These are phyloP conservation scores for Xerocomellus chrysenteron DNA, from an alignment of 768 basidiomycete genomes.

Conservation along the genomic window DNA sequence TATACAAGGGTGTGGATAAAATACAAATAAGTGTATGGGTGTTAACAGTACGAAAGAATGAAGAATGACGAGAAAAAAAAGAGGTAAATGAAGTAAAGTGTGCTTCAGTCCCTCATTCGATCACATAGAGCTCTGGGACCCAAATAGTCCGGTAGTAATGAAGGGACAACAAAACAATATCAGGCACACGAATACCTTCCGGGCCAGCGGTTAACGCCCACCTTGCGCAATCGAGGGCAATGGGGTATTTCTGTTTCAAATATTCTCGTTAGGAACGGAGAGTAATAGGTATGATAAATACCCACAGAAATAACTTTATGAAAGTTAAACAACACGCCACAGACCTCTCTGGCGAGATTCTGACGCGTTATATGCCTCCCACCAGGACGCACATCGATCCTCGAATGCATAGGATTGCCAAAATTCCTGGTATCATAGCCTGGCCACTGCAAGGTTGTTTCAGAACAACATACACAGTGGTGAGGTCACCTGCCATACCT, in stretches of 20 bases:
- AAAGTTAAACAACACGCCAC: constrained; percentile 10
- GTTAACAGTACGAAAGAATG: neutral
- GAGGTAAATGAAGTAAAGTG: neutral
- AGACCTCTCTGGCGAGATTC: constrained; percentile 16
- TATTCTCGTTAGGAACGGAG: neutral
- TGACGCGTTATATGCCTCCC: constrained; percentile 21
- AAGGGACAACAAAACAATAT: constrained; percentile 21
- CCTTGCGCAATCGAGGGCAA: constrained; percentile 13
- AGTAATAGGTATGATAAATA: neutral
- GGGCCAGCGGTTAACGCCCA: constrained; percentile 19
- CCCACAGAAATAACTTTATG: constrained; percentile 9
- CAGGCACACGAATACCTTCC: constrained; percentile 15
- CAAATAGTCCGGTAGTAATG: constrained; percentile 31
- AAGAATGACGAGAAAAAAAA: neutral
- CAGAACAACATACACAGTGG: neutral
- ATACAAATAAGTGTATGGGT: constrained; percentile 5
- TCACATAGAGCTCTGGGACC: constrained; percentile 31
- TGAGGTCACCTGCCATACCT: constrained; percentile 9
- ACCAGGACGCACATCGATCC: constrained; percentile 9
- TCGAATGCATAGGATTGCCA: constrained; percentile 9
- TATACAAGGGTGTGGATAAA: neutral
- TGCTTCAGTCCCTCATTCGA: constrained; percentile 11
- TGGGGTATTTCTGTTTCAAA: constrained; percentile 3
- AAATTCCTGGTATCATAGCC: constrained; percentile 10
- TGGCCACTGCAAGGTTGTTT: constrained; percentile 20